Evolutionary conservation across 768 basidiomycete species (phyloP), one percentile per base, ranked within the genome.

Genomic region (Trametes punicea): DNA sequence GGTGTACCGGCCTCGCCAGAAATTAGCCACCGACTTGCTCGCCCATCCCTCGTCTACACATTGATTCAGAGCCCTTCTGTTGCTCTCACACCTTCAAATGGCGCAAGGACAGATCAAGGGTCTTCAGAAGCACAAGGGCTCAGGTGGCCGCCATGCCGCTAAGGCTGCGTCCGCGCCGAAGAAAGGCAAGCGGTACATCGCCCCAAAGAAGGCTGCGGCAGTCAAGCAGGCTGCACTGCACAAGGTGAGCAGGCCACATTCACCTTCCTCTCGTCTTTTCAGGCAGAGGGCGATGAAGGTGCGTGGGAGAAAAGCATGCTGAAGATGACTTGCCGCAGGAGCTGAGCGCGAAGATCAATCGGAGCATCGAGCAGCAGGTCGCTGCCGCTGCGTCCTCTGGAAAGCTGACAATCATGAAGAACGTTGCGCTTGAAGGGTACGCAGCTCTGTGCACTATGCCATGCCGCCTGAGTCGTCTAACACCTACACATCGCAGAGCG

Each of bases 361-460:
- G 83, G 69, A 90, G 89, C 20, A 94, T 98, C 64, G 94, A 98
- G 70, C 79, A 81, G 51, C 93, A 95, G 71, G 92, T 94, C 84
- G 89, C 92, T 11, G 75, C 83, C 46, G 93, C 93, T 6, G 94
- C 94, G 3, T 93, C 90, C 4, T 77, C 85, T 39, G 94, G 94
- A 34, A 93, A 91, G 69, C 77, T 98, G 59, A 91, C 91, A 26
- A 93, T 98, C 69, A 93, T 98, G 93, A 90, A 89, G 73, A 81
- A 85, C 58, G 70, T 73, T 13, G 75, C 70, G 18, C 68, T 76
- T 34, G 78, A 82, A 57, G 65, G 66, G 71, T 74, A 57, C 23
- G 70, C 62, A 6, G 15, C 13, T 51, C 20, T 34, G 18, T 33
- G n/a, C 46, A 51, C 20, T 36, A 20, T 11, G 23, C 18, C 36